Conservation (phyloP, 768 basidiomycete genomes). For the Pisolithus orientalis region DNA sequence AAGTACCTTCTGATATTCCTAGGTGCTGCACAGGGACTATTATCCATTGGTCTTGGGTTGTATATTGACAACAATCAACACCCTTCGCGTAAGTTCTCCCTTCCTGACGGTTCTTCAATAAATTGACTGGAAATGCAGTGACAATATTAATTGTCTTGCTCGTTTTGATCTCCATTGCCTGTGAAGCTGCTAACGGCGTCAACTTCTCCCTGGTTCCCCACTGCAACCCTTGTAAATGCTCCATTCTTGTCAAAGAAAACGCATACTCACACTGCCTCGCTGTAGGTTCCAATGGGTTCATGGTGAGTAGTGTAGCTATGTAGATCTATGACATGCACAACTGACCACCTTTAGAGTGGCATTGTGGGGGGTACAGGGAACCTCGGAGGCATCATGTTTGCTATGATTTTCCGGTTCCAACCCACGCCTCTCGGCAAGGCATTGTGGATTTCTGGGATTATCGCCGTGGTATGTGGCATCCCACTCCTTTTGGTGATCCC, state of each 20-base stretch:
- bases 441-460: conserved; percentile 41
- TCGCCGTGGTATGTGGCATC: conserved; percentile 27
- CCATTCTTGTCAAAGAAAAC: conserved; percentile 3
- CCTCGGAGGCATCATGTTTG: conserved; percentile 44
- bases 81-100: not conserved
- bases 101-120: not conserved
- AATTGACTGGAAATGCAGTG: conserved; percentile 10
- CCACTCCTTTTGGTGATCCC: not conserved
- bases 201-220: conserved; percentile 47
- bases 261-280: not conserved
- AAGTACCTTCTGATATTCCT: conserved; percentile 40
- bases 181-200: conserved; percentile 42
- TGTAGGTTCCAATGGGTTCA: conserved; percentile 27
- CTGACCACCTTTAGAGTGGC: conserved; percentile 20
- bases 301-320: conserved; percentile 16
- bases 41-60: conserved; percentile 40
- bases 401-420: conserved; percentile 43
- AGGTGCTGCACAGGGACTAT: conserved; percentile 39
- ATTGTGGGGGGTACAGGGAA: conserved; percentile 35
- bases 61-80: conserved; percentile 26
- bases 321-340: not conserved
- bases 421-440: conserved; percentile 33
- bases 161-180: conserved; percentile 32
- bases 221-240: conserved; percentile 36
- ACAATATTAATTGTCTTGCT: conserved; percentile 32